A percentile compares a stretch with the other conserved stretches of the same genome.
phyloP scores from a whole-genome alignment of 2,329 filamentous ascomycete species.

The Apiospora saccharicola region DNA sequence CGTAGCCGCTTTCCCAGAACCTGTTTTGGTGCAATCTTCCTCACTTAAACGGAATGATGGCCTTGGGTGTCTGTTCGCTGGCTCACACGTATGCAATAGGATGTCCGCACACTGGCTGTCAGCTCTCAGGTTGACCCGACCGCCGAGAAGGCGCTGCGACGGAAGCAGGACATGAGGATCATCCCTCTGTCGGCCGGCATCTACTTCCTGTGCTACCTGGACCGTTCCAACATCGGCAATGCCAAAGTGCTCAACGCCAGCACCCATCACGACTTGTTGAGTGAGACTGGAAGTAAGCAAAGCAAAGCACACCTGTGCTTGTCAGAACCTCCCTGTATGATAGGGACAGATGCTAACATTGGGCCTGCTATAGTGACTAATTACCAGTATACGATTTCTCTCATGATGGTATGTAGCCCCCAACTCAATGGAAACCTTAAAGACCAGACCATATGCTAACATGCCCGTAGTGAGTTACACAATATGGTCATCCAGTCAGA shows the following conservation, averaged over 20 bases:
- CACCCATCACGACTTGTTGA: constrained; percentile 45
- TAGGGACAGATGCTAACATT: neutral
- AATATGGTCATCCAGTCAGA: neutral
- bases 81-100: neutral
- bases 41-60: neutral
- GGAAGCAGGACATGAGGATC: constrained; percentile 60
- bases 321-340: neutral
- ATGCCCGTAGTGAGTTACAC: neutral
- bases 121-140: constrained; percentile 24
- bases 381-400: constrained; percentile 44
- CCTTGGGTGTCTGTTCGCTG: neutral
- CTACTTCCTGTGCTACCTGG: constrained; percentile 65
- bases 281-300: constrained; percentile 37
- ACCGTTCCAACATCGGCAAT: constrained; percentile 60
- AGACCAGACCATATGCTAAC: neutral
- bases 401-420: constrained; percentile 40
- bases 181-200: constrained; percentile 61
- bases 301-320: too few species aligned
- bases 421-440: neutral
- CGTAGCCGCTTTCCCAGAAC: neutral
- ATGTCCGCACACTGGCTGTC: neutral
- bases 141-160: constrained; percentile 37
- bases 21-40: neutral
- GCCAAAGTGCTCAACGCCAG: constrained; percentile 48
- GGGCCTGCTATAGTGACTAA: constrained; percentile 30